Conservation (phyloP, 108 stramenopile genomes). For the Asterionellopsis glacialis region DNA sequence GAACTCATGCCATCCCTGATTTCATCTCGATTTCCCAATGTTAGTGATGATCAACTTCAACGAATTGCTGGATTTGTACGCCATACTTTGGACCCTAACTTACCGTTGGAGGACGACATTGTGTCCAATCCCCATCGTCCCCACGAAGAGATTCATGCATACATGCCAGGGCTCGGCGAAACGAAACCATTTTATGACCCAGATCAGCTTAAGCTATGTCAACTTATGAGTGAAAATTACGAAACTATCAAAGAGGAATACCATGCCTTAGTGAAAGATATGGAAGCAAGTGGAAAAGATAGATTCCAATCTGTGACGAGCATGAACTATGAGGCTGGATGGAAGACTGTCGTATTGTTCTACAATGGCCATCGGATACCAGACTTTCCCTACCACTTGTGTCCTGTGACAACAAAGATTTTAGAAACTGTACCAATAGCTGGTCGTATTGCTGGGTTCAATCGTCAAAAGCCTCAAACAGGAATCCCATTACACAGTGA, state of each 20-base stretch:
- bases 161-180: slow-evolving; percentile 66
- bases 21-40: slow-evolving; percentile 56
- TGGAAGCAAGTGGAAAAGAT: slow-evolving; percentile 38
- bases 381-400: slow-evolving; percentile 84
- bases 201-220: slow-evolving; percentile 38
- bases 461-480: slow-evolving; percentile 68
- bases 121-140: slow-evolving; percentile 50
- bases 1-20: slow-evolving; percentile 73
- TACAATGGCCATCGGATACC: slow-evolving; percentile 83
- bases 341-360: slow-evolving; percentile 81
- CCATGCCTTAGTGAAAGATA: slow-evolving; percentile 53
- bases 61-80: slow-evolving; percentile 73
- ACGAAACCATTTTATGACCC: slow-evolving; percentile 73
- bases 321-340: slow-evolving; percentile 84
- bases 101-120: slow-evolving; percentile 53
- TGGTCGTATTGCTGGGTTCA: slow-evolving; percentile 83
- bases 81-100: slow-evolving; percentile 33
- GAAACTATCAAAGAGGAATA: slow-evolving; percentile 66
- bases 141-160: slow-evolving; percentile 77
- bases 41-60: slow-evolving; percentile 47
- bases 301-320: slow-evolving; percentile 80
- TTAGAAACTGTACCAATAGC: slow-evolving; percentile 77
- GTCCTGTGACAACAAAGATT: slow-evolving; percentile 73
- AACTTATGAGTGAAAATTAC: slow-evolving; percentile 60
- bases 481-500: slow-evolving; percentile 82